Evolutionary conservation across 1,284 basidiomycete genomes (phyloP).

Genomic region (Puccinia coronata): DNA sequence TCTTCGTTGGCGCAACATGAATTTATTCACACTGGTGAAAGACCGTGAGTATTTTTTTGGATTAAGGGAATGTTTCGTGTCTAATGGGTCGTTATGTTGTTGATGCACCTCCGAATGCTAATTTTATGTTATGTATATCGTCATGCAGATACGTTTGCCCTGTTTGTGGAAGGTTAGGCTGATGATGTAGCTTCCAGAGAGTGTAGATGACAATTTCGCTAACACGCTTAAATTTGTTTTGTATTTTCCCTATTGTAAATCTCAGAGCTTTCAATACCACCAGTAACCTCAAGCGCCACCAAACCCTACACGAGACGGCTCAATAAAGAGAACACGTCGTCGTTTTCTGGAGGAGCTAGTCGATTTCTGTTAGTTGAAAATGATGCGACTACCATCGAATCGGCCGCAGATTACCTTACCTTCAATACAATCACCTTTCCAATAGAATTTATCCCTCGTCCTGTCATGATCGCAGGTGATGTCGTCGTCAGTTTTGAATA

Average conservation of each 20-base stretch:
- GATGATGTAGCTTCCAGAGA: neutral
- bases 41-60: conserved; percentile 31
- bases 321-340: conserved; percentile 16
- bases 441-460: too few relatives aligned
- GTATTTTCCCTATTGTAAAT: neutral
- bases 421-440: too few relatives aligned
- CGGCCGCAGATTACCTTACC: too few relatives aligned
- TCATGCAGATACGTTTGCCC: conserved; percentile 34
- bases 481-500: too few relatives aligned
- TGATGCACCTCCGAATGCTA: neutral
- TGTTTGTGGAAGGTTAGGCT: conserved; percentile 44
- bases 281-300: conserved; percentile 48
- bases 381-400: too few relatives aligned
- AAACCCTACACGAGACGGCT: conserved; percentile 40
- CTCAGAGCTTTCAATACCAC: conserved; percentile 48
- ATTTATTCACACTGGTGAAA: conserved; percentile 48
- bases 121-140: neutral
- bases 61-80: neutral
- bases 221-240: neutral
- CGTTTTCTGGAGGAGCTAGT: too few relatives aligned
- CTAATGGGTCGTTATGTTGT: neutral
- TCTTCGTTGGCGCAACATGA: conserved; percentile 49
- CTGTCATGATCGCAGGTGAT: too few relatives aligned
- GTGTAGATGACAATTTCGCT: neutral
- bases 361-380: too few relatives aligned